Conservation (phyloP, 495 filamentous ascomycete species). For the Penicillium turbatum region DNA sequence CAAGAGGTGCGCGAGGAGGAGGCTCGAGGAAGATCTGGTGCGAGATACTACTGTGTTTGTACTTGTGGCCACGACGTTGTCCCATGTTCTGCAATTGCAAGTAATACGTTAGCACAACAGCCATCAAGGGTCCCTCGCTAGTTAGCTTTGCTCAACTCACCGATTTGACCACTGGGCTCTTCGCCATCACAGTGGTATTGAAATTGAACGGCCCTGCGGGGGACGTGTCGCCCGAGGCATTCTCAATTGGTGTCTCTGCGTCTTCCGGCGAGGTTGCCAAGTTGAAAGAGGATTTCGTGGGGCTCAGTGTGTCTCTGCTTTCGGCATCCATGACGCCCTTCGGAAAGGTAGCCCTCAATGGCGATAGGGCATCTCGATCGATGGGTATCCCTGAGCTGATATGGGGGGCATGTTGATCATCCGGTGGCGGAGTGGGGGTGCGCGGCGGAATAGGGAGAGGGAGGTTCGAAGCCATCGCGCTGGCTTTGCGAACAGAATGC, state of each 20-base stretch:
- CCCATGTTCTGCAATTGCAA: conserved; percentile 60
- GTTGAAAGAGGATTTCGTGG: conserved; percentile 42
- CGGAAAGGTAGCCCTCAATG: conserved; percentile 51
- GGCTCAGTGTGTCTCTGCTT: conserved; percentile 33
- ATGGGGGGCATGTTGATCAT: conserved; percentile 36
- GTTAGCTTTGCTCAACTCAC: conserved; percentile 44
- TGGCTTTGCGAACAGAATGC: conserved; percentile 10
- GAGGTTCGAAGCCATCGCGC: conserved; percentile 52
- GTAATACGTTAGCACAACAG: conserved; percentile 9
- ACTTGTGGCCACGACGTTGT: conserved; percentile 88
- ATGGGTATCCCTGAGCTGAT: conserved; percentile 38
- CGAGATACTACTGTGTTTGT: conserved; percentile 94
- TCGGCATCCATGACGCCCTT: conserved; percentile 24
- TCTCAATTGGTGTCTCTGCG: conserved; percentile 35
- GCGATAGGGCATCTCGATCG: conserved; percentile 62
- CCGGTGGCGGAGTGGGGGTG: conserved; percentile 64
- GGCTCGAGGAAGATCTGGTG: conserved; percentile 97
- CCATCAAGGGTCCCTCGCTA: not conserved
- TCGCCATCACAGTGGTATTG: conserved; percentile 73
- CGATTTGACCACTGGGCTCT: conserved; percentile 71
- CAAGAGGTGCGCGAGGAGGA: conserved; percentile 78
- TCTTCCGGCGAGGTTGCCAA: conserved; percentile 30
- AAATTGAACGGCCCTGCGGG: conserved; percentile 80
- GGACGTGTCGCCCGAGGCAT: conserved; percentile 39
- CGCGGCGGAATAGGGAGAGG: conserved; percentile 63